These are phyloP conservation scores for Hypoxylon crocopeplum DNA, from an alignment of 495 filamentous ascomycete species.

Conservation along the genomic window DNA sequence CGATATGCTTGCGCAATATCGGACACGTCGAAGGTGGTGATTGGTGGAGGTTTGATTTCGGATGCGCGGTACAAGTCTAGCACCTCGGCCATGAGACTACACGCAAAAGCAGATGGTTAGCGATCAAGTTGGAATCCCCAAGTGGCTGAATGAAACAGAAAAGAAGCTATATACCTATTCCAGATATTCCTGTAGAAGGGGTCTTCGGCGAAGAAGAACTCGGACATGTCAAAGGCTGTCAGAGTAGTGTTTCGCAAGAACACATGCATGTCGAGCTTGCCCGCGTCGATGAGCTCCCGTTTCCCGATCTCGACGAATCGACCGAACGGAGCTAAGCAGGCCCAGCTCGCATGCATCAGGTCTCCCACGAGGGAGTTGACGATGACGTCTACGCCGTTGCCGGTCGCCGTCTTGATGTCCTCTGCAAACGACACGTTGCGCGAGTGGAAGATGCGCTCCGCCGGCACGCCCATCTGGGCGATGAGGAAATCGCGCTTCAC, in stretches of 20 bases:
- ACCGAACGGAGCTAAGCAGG: conserved; percentile 56
- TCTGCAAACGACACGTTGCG: conserved; percentile 45
- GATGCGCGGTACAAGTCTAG: conserved; percentile 15
- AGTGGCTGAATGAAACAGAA: too few relatives aligned
- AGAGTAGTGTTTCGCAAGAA: conserved; percentile 41
- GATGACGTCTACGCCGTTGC: conserved; percentile 58
- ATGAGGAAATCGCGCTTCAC: conserved; percentile 52
- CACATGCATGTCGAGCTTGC: conserved; percentile 42
- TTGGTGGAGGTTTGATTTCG: conserved; percentile 10
- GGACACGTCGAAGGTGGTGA: conserved; percentile 5
- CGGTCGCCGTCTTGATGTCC: conserved; percentile 51
- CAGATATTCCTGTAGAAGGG: conserved; percentile 3
- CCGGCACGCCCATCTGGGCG: conserved; percentile 50
- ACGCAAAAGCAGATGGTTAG: background rate
- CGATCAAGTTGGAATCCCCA: background rate
- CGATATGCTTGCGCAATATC: conserved; percentile 28
- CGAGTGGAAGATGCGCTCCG: conserved; percentile 55
- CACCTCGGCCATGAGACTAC: conserved; percentile 7
- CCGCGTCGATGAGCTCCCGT: conserved; percentile 37
- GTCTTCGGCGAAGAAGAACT: conserved; percentile 9
- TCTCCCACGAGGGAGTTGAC: conserved; percentile 61
- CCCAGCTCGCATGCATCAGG: conserved; percentile 52
- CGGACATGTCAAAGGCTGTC: conserved; percentile 40
- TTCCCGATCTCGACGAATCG: conserved; percentile 61
- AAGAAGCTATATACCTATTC: background rate